Base-by-base conservation (phyloP, 2,329 filamentous ascomycete species). In the Aureobasidium vineae region DNA sequence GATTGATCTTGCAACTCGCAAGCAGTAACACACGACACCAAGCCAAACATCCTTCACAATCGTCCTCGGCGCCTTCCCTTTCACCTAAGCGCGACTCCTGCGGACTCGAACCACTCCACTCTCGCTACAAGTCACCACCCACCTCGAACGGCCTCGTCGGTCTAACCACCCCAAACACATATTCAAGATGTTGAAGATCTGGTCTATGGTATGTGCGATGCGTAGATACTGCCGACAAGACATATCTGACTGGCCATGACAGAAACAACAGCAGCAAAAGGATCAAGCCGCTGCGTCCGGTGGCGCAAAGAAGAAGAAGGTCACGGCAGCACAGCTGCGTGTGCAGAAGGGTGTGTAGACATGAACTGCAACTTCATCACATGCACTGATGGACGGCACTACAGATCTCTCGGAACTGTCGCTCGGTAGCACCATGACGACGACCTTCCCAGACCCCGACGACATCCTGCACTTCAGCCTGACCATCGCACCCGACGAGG, bases 121-220 rank as follows among this genome's bases (percentile, higher is more conserved):
- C 45, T 63, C 59, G 45, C 33, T 50, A 41, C 31, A 45, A 10
- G 7, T 23, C 47, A 53, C 21, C 36, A 26, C 13, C n/a, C 23
- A 54, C 61, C n/a, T 56, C 10, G 16, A 33, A 28, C 63, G 56
- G 38, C 66, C 56, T 63, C 63, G 66, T 28, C 66, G 66, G 54
- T 68, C 59, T 33, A 50, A 15, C 36, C 23, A 52, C 54, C 23
- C n/a, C 21, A 45, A 40, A n/a, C 33, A 61, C 21, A 36, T 26
- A 45, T 70, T 28, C 78, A 93, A 83, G 76, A 98, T 98, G 95
- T 85, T 97, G 84, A 98, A 98, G 83, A 97, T 98, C 84, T 98
- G 94, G 95, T 96, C 92, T 74, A 97, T 98, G 94, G 92, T 96
- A 83, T 61, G 84, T 13, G 26, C 52, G n/a, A 41, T 63, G 16